A percentile compares a stretch with the other conserved stretches of the same genome.
phyloP scores from a whole-genome alignment of 2,329 filamentous ascomycete species.

The Hypoxylon sp. region DNA sequence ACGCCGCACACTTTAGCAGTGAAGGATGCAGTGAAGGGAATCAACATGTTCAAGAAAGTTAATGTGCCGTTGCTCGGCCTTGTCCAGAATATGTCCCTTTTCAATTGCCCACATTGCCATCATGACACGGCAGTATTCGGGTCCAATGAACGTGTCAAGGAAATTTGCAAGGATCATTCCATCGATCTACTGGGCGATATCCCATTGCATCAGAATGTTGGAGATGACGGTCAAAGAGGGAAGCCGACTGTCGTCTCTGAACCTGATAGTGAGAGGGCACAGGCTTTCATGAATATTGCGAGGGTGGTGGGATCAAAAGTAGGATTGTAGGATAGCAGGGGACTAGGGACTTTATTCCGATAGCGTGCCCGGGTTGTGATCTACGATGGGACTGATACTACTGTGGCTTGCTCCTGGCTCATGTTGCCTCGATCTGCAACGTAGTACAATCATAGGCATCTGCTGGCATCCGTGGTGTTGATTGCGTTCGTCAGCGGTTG shows the following conservation, averaged over 20 bases:
- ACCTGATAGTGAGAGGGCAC: slow-evolving; percentile 79
- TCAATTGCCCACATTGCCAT: slow-evolving; percentile 83
- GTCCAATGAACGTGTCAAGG: slow-evolving; percentile 72
- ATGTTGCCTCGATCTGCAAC: background rate
- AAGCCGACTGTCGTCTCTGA: slow-evolving; percentile 92
- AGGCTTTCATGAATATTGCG: slow-evolving; percentile 80
- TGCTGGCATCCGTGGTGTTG: background rate
- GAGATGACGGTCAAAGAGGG: slow-evolving; percentile 87
- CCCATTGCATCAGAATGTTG: slow-evolving; percentile 87
- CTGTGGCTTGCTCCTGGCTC: background rate
- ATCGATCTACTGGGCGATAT: slow-evolving; percentile 91
- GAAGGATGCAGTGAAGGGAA: slow-evolving; percentile 91
- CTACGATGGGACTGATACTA: background rate
- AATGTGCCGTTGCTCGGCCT: slow-evolving; percentile 86
- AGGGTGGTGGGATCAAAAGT: slow-evolving; percentile 66
- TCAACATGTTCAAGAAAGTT: slow-evolving; percentile 93
- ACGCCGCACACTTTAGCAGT: slow-evolving; percentile 95
- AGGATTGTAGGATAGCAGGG: slow-evolving; percentile 50
- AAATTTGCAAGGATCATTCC: slow-evolving; percentile 78
- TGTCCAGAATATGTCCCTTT: slow-evolving; percentile 92
- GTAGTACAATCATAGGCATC: background rate
- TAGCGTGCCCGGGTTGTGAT: background rate
- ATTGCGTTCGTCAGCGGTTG: background rate
- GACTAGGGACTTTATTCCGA: background rate
- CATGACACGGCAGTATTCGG: slow-evolving; percentile 84